phyloP scores from a whole-genome alignment of 176 grass and related monocot species.

The Pontederia paniculata region DNA sequence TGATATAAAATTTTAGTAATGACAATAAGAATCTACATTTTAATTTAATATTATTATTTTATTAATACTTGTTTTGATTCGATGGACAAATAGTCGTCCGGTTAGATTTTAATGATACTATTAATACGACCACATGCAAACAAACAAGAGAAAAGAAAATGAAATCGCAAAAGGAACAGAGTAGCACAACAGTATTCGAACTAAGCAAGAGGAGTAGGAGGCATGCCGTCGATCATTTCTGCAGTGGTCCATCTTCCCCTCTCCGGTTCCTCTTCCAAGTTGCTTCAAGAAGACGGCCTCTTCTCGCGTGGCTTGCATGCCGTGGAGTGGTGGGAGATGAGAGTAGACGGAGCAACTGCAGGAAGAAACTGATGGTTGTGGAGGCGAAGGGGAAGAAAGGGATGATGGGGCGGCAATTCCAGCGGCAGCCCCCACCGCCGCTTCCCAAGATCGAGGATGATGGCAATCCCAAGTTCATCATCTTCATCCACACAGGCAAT shows the following conservation, averaged over 20 bases:
- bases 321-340: no score
- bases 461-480: slow-evolving; percentile 79
- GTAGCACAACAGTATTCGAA: not conserved
- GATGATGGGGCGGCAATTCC: slow-evolving; percentile 36
- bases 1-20: no score
- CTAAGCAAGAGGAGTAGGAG: not conserved
- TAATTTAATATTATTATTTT: no score
- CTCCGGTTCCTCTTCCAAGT: not conserved
- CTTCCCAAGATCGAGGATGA: slow-evolving; percentile 82
- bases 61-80: no score
- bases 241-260: not conserved
- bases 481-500: slow-evolving; percentile 79
- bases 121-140: no score
- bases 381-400: slow-evolving; percentile 46
- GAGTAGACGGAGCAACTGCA: not conserved
- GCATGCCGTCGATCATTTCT: not conserved
- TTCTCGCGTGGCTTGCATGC: slow-evolving; percentile 7
- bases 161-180: no score
- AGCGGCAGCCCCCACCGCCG: no score
- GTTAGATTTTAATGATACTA: no score
- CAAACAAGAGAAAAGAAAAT: no score
- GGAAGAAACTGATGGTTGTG: slow-evolving; percentile 33
- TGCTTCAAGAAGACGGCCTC: slow-evolving; percentile 1
- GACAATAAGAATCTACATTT: no score
- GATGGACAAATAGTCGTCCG: no score